phyloP scores from a whole-genome alignment of 768 basidiomycete genomes.

The Leccinellum rugosiceps region DNA sequence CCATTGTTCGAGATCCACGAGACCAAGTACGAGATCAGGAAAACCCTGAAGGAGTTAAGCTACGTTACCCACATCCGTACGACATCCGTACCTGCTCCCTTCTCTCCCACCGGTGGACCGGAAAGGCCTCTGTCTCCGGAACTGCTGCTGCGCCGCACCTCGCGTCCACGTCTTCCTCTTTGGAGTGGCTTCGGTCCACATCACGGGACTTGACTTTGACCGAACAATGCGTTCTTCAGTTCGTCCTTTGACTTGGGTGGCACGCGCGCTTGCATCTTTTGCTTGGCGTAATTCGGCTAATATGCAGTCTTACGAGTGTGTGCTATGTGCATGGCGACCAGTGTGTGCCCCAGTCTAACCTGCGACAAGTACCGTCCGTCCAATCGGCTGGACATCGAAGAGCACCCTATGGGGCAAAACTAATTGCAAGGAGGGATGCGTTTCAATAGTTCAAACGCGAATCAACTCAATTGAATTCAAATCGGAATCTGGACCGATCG shows the following conservation, averaged over 20 bases:
- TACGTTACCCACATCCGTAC: slow-evolving; percentile 13
- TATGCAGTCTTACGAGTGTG: not conserved
- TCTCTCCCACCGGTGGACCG: not conserved
- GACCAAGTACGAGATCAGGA: slow-evolving; percentile 20
- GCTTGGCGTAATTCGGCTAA: not conserved
- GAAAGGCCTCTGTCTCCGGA: slow-evolving; percentile 1
- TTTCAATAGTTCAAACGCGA: not conserved
- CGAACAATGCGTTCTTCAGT: not conserved
- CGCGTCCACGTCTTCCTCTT: slow-evolving; percentile 1
- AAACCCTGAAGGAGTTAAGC: slow-evolving; percentile 35
- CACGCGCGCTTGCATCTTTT: slow-evolving; percentile 6
- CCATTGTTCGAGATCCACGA: slow-evolving; percentile 18
- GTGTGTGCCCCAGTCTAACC: not conserved
- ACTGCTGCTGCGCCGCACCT: not conserved
- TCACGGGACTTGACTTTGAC: not conserved
- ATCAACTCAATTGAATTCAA: not conserved
- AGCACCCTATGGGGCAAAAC: not conserved
- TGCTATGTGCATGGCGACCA: not conserved
- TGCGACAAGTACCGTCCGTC: not conserved
- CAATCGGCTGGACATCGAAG: not conserved
- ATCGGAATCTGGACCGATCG: not conserved
- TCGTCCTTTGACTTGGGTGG: not conserved
- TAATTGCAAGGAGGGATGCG: not conserved
- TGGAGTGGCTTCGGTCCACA: not conserved
- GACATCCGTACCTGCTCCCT: slow-evolving; percentile 9